These are phyloP conservation scores for Aspergillus coremiiformis DNA, from an alignment of 495 filamentous ascomycete genomes.

Conservation along the genomic window DNA sequence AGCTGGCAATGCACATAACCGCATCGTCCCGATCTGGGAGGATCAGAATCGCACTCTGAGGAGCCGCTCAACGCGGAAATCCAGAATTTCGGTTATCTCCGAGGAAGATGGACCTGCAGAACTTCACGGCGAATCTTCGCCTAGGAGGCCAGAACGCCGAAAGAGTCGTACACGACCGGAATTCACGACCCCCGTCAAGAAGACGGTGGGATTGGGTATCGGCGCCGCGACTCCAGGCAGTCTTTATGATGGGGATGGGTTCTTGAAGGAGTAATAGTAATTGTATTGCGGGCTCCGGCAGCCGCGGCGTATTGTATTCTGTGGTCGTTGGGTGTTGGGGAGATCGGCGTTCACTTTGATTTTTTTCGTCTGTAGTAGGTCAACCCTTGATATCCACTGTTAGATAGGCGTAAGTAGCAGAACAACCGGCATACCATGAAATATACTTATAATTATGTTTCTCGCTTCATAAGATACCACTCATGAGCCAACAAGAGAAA, in stretches of 20 bases:
- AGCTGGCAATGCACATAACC: not conserved
- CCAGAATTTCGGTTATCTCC: constrained; percentile 7
- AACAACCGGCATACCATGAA: not conserved
- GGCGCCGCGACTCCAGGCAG: constrained; percentile 35
- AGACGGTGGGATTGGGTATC: constrained; percentile 29
- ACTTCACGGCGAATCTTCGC: constrained; percentile 12
- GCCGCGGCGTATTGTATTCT: not conserved
- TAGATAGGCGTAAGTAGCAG: constrained; percentile 1
- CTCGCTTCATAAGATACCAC: no score
- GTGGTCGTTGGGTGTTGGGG: not conserved
- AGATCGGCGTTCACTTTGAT: not conserved
- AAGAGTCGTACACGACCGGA: constrained; percentile 11
- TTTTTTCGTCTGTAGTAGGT: not conserved
- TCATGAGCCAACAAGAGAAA: no score
- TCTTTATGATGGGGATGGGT: constrained; percentile 44
- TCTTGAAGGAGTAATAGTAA: constrained; percentile 33
- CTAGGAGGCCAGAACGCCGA: not conserved
- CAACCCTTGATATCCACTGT: constrained; percentile 5
- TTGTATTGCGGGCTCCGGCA: not conserved
- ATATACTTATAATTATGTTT: no score
- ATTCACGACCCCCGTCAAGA: constrained; percentile 28
- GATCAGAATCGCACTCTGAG: constrained; percentile 24
- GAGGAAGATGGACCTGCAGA: constrained; percentile 10
- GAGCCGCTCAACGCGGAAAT: constrained; percentile 3
- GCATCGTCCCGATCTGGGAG: constrained; percentile 38